These are phyloP conservation scores for Aspergillus quadricinctus DNA, from an alignment of 2,329 filamentous ascomycete genomes.

Conservation along the genomic window DNA sequence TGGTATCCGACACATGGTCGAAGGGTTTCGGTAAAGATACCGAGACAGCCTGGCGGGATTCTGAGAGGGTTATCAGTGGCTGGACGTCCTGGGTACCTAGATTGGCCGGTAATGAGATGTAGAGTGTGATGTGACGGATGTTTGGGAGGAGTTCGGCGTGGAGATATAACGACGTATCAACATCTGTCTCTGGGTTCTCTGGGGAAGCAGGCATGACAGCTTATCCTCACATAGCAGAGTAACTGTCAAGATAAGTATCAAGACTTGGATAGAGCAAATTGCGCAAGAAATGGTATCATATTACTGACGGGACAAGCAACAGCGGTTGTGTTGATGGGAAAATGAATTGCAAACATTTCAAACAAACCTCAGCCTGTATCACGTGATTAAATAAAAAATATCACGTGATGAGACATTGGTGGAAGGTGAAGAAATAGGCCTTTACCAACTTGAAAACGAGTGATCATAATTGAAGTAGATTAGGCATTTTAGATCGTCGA, in stretches of 20 bases:
- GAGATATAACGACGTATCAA: conserved; percentile 32
- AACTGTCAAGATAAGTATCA: background rate
- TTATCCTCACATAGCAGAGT: background rate
- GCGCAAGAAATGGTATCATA: background rate
- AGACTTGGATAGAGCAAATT: background rate
- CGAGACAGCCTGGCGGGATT: conserved; percentile 32
- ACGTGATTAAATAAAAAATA: background rate
- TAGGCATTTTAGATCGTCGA: background rate
- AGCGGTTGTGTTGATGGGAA: background rate
- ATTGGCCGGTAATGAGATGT: conserved; percentile 44
- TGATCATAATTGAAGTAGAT: background rate
- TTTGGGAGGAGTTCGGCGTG: conserved; percentile 60
- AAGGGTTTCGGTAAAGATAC: conserved; percentile 31
- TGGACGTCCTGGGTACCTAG: conserved; percentile 6
- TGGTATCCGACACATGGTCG: conserved; percentile 29
- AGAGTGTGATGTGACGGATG: conserved; percentile 57
- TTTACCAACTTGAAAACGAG: no score
- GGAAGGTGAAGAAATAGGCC: no score
- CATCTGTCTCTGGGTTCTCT: conserved; percentile 6
- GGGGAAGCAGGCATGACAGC: background rate
- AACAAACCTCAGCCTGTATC: background rate
- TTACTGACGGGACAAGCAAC: no score
- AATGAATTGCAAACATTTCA: conserved; percentile 11
- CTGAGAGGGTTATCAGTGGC: conserved; percentile 27
- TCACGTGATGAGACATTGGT: background rate